phyloP scores from a whole-genome alignment of 139 green algal species.

The Asterochloris sp. region DNA sequence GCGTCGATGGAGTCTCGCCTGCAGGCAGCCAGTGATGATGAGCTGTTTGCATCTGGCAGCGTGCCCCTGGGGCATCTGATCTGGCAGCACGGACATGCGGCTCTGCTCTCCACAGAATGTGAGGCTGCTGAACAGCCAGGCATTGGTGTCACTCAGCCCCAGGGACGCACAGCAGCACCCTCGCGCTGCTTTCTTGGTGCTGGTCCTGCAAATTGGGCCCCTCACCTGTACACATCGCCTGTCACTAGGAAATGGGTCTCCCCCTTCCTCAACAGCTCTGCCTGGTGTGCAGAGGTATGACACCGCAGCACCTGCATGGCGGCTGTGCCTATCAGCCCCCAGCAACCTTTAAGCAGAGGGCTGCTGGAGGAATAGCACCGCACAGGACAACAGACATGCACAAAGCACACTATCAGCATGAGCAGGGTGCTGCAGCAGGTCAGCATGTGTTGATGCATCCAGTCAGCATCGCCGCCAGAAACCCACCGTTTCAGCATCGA shows the following conservation, averaged over 20 bases:
- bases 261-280: slow-evolving; percentile 80
- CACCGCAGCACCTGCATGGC: slow-evolving; percentile 65
- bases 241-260: slow-evolving; percentile 89
- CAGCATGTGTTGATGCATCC: background rate
- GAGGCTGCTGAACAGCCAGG: too few relatives aligned
- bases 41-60: background rate
- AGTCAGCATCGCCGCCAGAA: background rate
- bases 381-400: background rate
- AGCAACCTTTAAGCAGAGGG: too few relatives aligned
- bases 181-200: too few relatives aligned
- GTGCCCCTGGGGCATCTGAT: too few relatives aligned
- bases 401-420: background rate
- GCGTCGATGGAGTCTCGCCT: slow-evolving; percentile 93
- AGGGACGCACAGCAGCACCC: too few relatives aligned
- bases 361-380: background rate
- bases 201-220: too few relatives aligned
- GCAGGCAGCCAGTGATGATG: slow-evolving; percentile 15
- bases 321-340: too few relatives aligned
- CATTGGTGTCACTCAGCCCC: too few relatives aligned
- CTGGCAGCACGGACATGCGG: too few relatives aligned
- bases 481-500: slow-evolving; percentile 60
- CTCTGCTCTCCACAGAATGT: too few relatives aligned
- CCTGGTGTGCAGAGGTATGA: slow-evolving; percentile 80
- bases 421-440: background rate
- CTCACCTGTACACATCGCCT: slow-evolving; percentile 87